Base-by-base conservation (phyloP, 352 stramenopile genomes). In the Pythium utonaiense region DNA sequence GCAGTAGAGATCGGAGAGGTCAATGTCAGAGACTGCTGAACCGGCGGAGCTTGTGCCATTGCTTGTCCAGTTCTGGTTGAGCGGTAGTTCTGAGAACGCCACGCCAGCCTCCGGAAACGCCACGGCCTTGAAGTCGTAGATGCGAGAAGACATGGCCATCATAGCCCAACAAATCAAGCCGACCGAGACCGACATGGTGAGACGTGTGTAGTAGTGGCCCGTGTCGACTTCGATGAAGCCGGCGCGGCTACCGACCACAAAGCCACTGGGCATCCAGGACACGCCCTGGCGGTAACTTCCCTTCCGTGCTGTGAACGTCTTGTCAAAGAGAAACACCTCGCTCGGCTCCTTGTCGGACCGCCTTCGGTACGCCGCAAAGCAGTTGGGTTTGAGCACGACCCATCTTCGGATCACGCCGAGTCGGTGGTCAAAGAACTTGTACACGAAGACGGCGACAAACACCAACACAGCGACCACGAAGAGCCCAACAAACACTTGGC, bases 391-490 rank as follows among this genome's bases (percentile, higher is more conserved):
- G 34, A 95, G 72, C 53, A 93, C 86, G 28, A 91, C 84, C 86
- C 86, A 95, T n/a, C 84, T 71, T 5, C 86, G 86, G 24, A 95
- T 81, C 16, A 91, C 86, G 67, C 83, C 84, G 52, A 95, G 77
- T 30, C 86, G 83, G 47, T 91, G 83, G 55, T 95, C 75, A 47
- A 95, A 95, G 53, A 92, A 95, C 69, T 91, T 91, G 76, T 95
- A 95, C 42, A 95, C 78, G 44, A 95, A 95, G 4, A 55, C 83
- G 17, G 83, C 71, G 30, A 83, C 72, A 56, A 87, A 95, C 12
- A 89, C 58, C 41, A 93, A 75, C 27, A 69, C 70, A 4, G 42
- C 68, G 17, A 92, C 25, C 38, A 77, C 74, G 38, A 75, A 61
- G 13, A 92, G 27, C 6, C 81, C 80, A 21, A 88, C 25, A 50